phyloP scores from a whole-genome alignment of 148 eudicot genomes.

The Oxyria digyna region DNA sequence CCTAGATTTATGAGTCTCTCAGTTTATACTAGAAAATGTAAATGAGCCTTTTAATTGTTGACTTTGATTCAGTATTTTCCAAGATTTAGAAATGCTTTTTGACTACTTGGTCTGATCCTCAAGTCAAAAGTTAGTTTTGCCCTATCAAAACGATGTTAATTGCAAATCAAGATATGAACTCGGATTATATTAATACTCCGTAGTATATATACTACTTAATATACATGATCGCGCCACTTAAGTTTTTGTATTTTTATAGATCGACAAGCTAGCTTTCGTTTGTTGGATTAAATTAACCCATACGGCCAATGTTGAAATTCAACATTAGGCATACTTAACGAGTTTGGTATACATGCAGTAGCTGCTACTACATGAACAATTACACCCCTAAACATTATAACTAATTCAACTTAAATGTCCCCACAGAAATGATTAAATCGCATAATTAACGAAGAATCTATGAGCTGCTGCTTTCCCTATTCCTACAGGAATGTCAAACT shows the following conservation, averaged over 20 bases:
- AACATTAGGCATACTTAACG: no score
- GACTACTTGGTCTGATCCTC: background rate
- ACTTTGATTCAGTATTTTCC: background rate
- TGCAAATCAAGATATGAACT: background rate
- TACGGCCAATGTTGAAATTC: no score
- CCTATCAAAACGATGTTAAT: background rate
- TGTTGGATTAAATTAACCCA: no score
- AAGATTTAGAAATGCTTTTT: background rate
- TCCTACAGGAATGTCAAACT: background rate
- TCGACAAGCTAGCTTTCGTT: no score
- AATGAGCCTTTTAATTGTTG: background rate
- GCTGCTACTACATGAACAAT: background rate
- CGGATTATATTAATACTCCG: no score
- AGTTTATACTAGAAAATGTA: background rate
- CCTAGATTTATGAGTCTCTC: no score
- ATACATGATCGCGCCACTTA: no score
- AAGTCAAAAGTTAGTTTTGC: constrained; percentile 1
- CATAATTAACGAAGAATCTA: background rate
- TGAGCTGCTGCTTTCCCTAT: background rate
- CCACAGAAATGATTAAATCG: background rate
- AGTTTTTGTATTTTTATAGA: no score
- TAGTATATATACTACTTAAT: no score
- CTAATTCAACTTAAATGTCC: background rate
- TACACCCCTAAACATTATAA: background rate
- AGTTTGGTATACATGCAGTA: background rate